A percentile compares a stretch with the other conserved stretches of the same genome.
Evolutionary conservation across 2,329 filamentous ascomycete species (phyloP).

Genomic region (Neofusicoccum umdonicola): DNA sequence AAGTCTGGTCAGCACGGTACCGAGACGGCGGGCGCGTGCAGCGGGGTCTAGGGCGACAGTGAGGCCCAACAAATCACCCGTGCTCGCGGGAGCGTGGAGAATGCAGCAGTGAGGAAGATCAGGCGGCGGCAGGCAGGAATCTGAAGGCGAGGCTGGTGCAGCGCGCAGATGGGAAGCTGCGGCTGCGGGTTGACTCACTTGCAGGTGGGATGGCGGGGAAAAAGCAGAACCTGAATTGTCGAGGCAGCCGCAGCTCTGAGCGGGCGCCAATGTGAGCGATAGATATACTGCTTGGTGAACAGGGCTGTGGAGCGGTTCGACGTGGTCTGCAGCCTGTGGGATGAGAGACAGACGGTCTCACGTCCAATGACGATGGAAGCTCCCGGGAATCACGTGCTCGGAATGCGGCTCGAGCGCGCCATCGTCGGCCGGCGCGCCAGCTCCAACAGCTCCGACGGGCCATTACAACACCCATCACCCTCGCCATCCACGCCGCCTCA

Average conservation of each 20-base stretch:
- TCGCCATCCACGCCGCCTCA: constrained; percentile 26
- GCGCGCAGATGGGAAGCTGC: not conserved
- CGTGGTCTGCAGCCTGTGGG: constrained; percentile 16
- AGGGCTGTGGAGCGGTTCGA: constrained; percentile 3
- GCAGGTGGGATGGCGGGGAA: not conserved
- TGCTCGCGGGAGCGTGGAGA: too few species aligned
- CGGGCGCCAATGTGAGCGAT: constrained; percentile 5
- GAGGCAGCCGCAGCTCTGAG: not conserved
- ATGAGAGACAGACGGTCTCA: not conserved
- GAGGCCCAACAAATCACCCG: not conserved
- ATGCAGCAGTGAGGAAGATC: too few species aligned
- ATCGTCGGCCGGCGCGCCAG: not conserved
- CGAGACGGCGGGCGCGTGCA: not conserved
- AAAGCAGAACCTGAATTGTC: not conserved
- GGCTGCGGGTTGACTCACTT: not conserved
- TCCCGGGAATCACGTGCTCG: not conserved
- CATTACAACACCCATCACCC: constrained; percentile 28
- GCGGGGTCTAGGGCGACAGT: not conserved
- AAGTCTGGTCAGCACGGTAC: not conserved
- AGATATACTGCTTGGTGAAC: not conserved
- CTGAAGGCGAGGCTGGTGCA: not conserved
- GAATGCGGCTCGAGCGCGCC: not conserved
- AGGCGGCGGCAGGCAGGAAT: too few species aligned
- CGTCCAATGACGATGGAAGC: constrained; percentile 2
- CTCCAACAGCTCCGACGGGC: constrained; percentile 16